Conservation (phyloP, 108 stramenopile species). For the Cyclotella atomus region DNA sequence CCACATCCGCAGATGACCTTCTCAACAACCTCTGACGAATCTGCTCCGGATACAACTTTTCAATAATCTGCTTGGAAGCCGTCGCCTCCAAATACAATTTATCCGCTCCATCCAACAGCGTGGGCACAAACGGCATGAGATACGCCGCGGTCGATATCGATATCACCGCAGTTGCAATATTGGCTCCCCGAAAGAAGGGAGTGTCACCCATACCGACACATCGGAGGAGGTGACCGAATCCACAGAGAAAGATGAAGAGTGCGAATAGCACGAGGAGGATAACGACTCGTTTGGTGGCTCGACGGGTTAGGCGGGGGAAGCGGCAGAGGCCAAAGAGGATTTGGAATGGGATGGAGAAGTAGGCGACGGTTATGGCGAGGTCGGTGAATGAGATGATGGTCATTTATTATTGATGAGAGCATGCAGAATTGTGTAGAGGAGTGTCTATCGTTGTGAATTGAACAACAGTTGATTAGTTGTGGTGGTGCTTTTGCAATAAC, state of each 20-base stretch:
- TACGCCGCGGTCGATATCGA: slow-evolving; percentile 49
- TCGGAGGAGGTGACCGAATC: slow-evolving; percentile 53
- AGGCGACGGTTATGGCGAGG: slow-evolving; percentile 54
- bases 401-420: too few relatives aligned
- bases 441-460: too few relatives aligned
- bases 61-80: slow-evolving; percentile 5
- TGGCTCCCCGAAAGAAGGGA: slow-evolving; percentile 19
- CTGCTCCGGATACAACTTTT: slow-evolving; percentile 7
- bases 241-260: slow-evolving; percentile 61
- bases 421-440: too few relatives aligned
- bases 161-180: slow-evolving; percentile 49
- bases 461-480: too few relatives aligned
- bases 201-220: slow-evolving; percentile 26
- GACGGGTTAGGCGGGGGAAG: slow-evolving; percentile 48
- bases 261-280: slow-evolving; percentile 51
- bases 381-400: slow-evolving; percentile 15
- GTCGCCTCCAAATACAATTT: slow-evolving; percentile 25
- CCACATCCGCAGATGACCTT: too few relatives aligned
- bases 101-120: slow-evolving; percentile 20
- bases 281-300: slow-evolving; percentile 37
- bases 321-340: slow-evolving; percentile 41
- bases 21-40: slow-evolving; percentile 13
- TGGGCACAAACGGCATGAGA: slow-evolving; percentile 53
- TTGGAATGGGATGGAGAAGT: slow-evolving; percentile 64
- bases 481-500: too few relatives aligned